Base-by-base conservation (phyloP, 2,329 filamentous ascomycete genomes). In the Colletotrichum spaethianum region DNA sequence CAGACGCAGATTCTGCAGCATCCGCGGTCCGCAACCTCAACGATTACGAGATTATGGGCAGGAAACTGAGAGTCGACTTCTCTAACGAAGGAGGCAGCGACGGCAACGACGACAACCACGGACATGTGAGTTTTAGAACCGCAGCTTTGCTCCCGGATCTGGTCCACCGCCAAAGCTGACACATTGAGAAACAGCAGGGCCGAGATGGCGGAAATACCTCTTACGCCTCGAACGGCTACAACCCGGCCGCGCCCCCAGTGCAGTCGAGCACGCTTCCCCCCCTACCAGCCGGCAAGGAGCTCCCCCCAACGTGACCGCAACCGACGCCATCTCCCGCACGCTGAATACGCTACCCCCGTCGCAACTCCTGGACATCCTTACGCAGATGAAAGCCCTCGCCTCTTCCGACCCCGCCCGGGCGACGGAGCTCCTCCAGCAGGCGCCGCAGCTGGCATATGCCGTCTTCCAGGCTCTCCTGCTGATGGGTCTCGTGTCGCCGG, bases 21-120 rank as follows among this genome's bases (percentile, higher is more conserved):
- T 97, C 95, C 2, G 96, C 96, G 2, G 96, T 98, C 59, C 93
- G 96, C 76, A 98, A 99, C 80, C 86, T 98, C 63, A 98, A 98
- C 84, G 95, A 98, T 82, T 92, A 94, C 83, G 96, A 98, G 81
- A 92, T 98, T 79, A 97, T 98, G 92, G 95, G 95, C 67, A 91
- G 96, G 78, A 97, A 97, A 82, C 89, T 99, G 74, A 91, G 95
- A 73, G 96, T 99, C 67, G 96, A 98, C 83, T 99, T 97, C 83
- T 96, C 94, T 71, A 97, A 98, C 82, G 96, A 98, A 81, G 94
- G 94, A 75, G 93, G 93, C 76, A 92, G 91, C 55, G 88, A 89
- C 74, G 91, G 92, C 73, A 91, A 93, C 68, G 90, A 88, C 74
- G 83, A 82, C 50, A 78, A 72, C n/a, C 76, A 78, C 52, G 74